Evolutionary conservation across 768 basidiomycete species (phyloP).

Genomic region (Fomitopsis serialis): DNA sequence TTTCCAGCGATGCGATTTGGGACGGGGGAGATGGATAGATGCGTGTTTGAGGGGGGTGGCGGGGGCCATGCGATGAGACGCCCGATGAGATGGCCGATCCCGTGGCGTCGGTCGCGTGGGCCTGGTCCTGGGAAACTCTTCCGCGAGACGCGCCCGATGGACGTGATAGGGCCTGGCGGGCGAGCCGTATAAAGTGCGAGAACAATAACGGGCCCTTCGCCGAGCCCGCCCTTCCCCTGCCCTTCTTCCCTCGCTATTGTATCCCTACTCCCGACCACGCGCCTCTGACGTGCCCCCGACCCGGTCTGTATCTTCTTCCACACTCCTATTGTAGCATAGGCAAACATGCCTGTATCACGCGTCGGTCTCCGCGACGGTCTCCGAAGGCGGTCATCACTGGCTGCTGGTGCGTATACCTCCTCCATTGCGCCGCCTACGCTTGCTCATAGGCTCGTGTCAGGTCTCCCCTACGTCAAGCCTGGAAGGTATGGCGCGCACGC

Average conservation of each 20-base stretch:
- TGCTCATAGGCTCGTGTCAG: constrained; percentile 7
- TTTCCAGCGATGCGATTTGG: too few species aligned
- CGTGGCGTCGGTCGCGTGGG: neutral
- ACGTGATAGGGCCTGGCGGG: constrained; percentile 6
- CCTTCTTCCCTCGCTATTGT: constrained; percentile 10
- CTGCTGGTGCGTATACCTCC: neutral
- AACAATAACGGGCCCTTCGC: constrained; percentile 10
- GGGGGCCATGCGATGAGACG: neutral
- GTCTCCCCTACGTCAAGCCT: constrained; percentile 39
- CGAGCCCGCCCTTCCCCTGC: constrained; percentile 10
- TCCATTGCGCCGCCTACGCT: neutral
- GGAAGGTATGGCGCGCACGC: constrained; percentile 47
- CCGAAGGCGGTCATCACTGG: neutral
- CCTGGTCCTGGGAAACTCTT: neutral
- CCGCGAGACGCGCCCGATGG: neutral
- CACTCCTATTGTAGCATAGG: neutral
- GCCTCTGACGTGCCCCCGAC: neutral
- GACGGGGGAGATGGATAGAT: neutral
- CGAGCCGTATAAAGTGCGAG: constrained; percentile 11
- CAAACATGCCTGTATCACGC: neutral
- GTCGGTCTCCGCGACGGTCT: neutral
- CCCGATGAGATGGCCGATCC: neutral
- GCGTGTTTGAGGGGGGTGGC: neutral
- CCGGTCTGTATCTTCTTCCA: neutral
- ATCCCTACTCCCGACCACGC: neutral